Conservation (phyloP, 2,329 filamentous ascomycete species). For the Orbilia brochopaga region DNA sequence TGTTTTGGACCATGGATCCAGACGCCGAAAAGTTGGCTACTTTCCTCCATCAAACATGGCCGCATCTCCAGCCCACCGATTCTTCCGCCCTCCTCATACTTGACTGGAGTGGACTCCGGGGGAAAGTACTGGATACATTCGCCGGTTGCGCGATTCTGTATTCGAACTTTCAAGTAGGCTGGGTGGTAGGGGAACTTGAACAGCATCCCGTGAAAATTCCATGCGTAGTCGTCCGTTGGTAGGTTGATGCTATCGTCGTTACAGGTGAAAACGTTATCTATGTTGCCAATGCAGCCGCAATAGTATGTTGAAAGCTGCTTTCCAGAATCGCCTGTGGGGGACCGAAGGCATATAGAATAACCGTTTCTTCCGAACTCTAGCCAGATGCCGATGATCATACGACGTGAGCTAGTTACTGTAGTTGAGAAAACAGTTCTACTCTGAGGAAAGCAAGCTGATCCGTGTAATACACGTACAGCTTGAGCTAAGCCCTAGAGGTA, state of each 20-base stretch:
- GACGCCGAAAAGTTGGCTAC: not conserved
- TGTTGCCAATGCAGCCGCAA: conserved; percentile 5
- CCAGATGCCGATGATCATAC: no score
- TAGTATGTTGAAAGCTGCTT: not conserved
- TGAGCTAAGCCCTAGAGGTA: no score
- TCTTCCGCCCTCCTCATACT: not conserved
- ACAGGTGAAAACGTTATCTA: not conserved
- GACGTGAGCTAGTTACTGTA: no score
- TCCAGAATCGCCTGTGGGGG: no score
- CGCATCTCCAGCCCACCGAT: conserved; percentile 11
- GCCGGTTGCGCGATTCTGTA: not conserved
- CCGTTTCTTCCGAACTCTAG: not conserved
- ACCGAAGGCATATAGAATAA: not conserved
- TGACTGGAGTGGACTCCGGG: not conserved
- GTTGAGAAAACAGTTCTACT: no score
- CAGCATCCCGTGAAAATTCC: conserved; percentile 12
- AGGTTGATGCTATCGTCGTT: conserved; percentile 9
- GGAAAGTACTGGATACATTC: conserved; percentile 7
- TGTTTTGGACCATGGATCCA: not conserved
- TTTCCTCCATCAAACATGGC: not conserved
- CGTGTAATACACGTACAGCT: no score
- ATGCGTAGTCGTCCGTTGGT: conserved; percentile 13
- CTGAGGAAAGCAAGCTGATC: no score
- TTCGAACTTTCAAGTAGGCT: conserved; percentile 13
- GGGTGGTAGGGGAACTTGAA: not conserved